Evolutionary conservation across 352 stramenopile species (phyloP), one percentile per base, ranked within the genome.

Genomic region (Pythium rhizo-oryzae): DNA sequence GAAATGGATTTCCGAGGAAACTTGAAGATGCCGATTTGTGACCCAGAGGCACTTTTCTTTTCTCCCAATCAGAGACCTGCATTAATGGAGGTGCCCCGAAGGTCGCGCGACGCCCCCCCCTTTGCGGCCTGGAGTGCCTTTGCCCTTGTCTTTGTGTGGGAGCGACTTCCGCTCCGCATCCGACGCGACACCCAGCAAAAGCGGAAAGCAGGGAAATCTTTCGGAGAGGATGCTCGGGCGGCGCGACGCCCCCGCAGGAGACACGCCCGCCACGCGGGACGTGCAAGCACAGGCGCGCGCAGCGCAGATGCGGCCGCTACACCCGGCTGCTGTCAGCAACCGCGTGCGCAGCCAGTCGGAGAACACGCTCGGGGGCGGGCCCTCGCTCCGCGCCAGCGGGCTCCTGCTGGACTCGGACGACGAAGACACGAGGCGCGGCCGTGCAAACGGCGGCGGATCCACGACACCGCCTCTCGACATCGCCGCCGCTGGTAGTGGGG

Each of bases 311-410:
- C 46, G 23, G n/a, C 44, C 46, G 44, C 19, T 19, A 18, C 49
- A 50, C 23, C 51, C 50, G 11, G 6, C 33, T 0, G 44, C 41
- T 6, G 15, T n/a, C 53, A 35, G 35, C 30, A 69, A 30, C 47
- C 67, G 67, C 11, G 12, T 62, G 9, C 69, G 69, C 44, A 75
- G 69, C 55, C 69, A 75, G 43, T 75, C 69, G 35, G 69, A 75
- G 39, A 68, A 69, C 53, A 37, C 37, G 21, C 30, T 64, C 37
- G 18, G 52, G 1, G 51, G 24, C 19, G 28, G 51, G n/a, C 9
- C 24, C 13, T 24, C 49, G 8, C 13, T 49, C 13, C 39, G 33
- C 52, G 19, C 35, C 13, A 59, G 65, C 1, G 43, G 49, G 18
- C 41, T 71, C 21, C 24, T 71, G 18, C 39, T 72, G 8, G 59